Evolutionary conservation across 2,329 filamentous ascomycete genomes (phyloP).

Genomic region (Neonectria faginata): DNA sequence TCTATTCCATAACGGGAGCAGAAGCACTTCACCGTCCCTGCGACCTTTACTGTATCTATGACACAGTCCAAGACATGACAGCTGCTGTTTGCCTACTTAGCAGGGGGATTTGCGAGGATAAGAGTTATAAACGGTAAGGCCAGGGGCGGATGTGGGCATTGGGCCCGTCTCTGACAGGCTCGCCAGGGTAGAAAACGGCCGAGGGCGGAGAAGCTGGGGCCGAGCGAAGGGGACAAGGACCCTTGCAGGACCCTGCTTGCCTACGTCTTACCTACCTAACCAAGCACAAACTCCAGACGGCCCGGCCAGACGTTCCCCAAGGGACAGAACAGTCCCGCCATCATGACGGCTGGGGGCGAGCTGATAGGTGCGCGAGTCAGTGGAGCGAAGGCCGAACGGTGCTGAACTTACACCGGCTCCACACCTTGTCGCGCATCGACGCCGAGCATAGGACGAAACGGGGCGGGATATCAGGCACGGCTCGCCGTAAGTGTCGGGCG

Average conservation of each 20-base stretch:
- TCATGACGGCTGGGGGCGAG: conserved; percentile 4
- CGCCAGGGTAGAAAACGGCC: conserved; percentile 4
- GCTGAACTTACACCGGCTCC: conserved; percentile 11
- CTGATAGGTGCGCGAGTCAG: conserved; percentile 9
- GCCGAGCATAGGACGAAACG: conserved; percentile 3
- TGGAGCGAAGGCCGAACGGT: neutral
- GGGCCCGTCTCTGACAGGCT: conserved; percentile 8
- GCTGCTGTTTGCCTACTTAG: neutral
- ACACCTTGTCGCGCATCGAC: conserved; percentile 9
- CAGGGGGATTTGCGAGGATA: neutral
- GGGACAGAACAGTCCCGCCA: neutral
- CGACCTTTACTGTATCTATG: neutral
- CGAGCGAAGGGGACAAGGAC: neutral
- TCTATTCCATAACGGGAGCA: neutral
- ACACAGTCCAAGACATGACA: neutral
- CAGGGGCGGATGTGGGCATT: neutral
- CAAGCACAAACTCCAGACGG: neutral
- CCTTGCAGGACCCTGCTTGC: conserved; percentile 4
- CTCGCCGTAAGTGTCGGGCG: neutral
- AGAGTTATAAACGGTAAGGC: conserved; percentile 8
- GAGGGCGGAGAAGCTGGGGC: conserved; percentile 2
- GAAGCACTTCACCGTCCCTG: neutral
- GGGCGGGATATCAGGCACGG: conserved; percentile 5
- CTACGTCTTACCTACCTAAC: conserved; percentile 7
- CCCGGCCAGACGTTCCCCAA: neutral